Percentiles rank a stretch among this genome's conserved stretches.
These are phyloP conservation scores for Scleroderma bovista DNA, from an alignment of 768 basidiomycete species.

Conservation along the genomic window DNA sequence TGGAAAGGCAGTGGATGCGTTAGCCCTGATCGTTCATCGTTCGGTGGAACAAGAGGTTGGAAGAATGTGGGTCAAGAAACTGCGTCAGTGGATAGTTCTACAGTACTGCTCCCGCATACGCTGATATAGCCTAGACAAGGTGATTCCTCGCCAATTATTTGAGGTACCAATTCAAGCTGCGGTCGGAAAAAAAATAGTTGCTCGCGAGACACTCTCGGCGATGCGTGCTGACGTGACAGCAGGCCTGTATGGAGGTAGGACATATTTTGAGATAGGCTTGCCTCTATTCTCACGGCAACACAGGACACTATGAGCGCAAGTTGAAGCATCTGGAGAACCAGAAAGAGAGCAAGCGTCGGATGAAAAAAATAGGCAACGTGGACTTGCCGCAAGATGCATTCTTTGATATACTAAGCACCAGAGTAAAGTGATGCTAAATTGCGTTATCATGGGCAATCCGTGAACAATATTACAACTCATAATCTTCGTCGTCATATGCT, in stretches of 20 bases:
- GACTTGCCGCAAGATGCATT: conserved; percentile 95
- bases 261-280: neutral
- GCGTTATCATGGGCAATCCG: neutral
- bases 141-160: conserved; percentile 88
- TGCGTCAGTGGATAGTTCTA: conserved; percentile 53
- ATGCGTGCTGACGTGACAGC: conserved; percentile 90
- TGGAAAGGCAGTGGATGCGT: conserved; percentile 83
- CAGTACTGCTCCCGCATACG: neutral
- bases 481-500: conserved; percentile 93
- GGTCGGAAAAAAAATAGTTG: conserved; percentile 80
- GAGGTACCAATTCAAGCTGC: conserved; percentile 96
- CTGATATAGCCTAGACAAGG: conserved; percentile 53
- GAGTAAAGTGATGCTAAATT: conserved; percentile 24
- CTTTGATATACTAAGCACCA: conserved; percentile 78
- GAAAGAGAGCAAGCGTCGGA: conserved; percentile 84
- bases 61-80: conserved; percentile 83
- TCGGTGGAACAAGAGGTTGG: conserved; percentile 73
- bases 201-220: conserved; percentile 83
- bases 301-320: conserved; percentile 90
- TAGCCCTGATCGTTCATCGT: conserved; percentile 87
- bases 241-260: conserved; percentile 80
- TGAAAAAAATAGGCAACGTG: conserved; percentile 86
- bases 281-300: neutral
- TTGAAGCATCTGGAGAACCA: conserved; percentile 85
- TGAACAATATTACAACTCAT: conserved; percentile 51